Percentiles rank a stretch among this genome's conserved stretches.
Conservation (phyloP, 495 filamentous ascomycete genomes). For the Pyrenula massariospora region DNA sequence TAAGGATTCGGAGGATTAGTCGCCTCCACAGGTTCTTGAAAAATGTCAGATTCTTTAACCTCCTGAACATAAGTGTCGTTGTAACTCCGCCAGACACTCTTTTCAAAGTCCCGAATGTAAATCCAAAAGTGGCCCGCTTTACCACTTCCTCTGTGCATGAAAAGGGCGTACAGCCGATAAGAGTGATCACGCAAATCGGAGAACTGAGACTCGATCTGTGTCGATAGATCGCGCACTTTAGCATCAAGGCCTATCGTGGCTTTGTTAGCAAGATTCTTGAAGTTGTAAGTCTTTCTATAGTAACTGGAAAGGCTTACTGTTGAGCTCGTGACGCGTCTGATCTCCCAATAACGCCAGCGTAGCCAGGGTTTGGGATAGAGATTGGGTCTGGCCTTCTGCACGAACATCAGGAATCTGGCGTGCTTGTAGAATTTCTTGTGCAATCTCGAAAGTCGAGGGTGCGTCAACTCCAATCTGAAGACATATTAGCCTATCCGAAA, state of each 20-base stretch:
- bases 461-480: constrained; percentile 12
- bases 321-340: background rate
- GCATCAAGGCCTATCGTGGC: constrained; percentile 11
- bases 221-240: constrained; percentile 34
- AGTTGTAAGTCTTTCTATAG: too few relatives aligned
- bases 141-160: constrained; percentile 69
- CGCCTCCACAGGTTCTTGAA: constrained; percentile 15
- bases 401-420: background rate
- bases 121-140: constrained; percentile 90
- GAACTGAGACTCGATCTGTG: constrained; percentile 52
- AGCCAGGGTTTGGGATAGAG: background rate
- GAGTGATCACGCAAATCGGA: constrained; percentile 41
- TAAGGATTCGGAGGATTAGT: constrained; percentile 66
- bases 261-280: background rate
- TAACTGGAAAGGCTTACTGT: background rate
- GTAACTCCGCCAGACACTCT: constrained; percentile 79
- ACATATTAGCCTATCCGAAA: constrained; percentile 9
- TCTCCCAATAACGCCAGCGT: background rate
- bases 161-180: constrained; percentile 84
- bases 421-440: background rate
- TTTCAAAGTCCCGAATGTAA: constrained; percentile 82
- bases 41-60: constrained; percentile 52
- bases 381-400: background rate
- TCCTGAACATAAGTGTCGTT: constrained; percentile 77
- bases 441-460: background rate